These are phyloP conservation scores for Aspergillus chevalieri DNA, from an alignment of 2,329 filamentous ascomycete genomes.

Conservation along the genomic window DNA sequence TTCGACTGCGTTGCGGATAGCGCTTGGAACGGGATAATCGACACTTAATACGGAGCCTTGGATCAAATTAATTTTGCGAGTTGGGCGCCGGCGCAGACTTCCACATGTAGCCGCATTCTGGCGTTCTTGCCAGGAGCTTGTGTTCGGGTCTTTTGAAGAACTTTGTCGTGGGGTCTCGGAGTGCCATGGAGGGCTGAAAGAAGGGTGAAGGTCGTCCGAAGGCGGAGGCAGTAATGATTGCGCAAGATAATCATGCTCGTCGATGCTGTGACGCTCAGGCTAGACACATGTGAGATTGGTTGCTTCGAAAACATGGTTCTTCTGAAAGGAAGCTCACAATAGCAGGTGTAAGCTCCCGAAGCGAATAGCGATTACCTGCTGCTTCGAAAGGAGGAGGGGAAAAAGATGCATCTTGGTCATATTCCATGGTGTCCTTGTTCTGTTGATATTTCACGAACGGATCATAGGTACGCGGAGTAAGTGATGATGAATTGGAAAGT, in stretches of 20 bases:
- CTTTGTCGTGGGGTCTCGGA: background rate
- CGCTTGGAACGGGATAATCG: constrained; percentile 93
- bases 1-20: constrained; percentile 95
- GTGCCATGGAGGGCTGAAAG: background rate
- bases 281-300: background rate
- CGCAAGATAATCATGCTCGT: background rate
- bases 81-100: constrained; percentile 84
- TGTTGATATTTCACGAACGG: too few species aligned
- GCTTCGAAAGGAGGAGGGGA: background rate
- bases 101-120: constrained; percentile 26
- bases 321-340: background rate
- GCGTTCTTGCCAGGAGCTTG: background rate
- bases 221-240: background rate
- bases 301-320: background rate
- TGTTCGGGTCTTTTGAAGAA: background rate
- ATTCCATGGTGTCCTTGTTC: background rate
- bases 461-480: too few species aligned
- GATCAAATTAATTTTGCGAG: constrained; percentile 95
- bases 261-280: background rate
- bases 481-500: background rate
- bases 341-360: background rate
- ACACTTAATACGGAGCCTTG: constrained; percentile 95
- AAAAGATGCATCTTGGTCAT: background rate
- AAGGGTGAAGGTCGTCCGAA: background rate
- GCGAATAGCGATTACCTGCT: background rate